Evolutionary conservation across 768 basidiomycete species (phyloP), one percentile per base, ranked within the genome.

Genomic region (Tulasnella sp.): DNA sequence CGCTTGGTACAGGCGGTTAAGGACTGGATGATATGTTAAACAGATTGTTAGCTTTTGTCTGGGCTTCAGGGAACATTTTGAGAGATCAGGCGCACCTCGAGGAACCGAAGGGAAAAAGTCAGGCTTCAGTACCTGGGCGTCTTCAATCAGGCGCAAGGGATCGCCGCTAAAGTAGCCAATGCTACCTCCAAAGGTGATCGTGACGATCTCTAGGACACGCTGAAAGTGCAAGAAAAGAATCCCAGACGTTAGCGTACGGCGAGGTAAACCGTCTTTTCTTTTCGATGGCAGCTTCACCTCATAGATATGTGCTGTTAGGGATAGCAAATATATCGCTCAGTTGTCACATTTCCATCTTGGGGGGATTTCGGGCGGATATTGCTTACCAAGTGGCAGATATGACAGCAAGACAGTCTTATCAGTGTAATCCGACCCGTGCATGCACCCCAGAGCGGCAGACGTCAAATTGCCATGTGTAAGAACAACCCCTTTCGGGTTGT

Each of bases 91-190:
- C 3, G 8, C 44, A 56, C 54, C 54, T 51, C 92, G 84, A 19
- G 91, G 90, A 0, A 93, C 90, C 12, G 84, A 80, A 2, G 86
- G 83, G 73, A 93, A 83, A 67, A 85, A 81, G 63, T 84, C 78
- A 1, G 94, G 94, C 68, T 84, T 84, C 63, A 94, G 75, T 63
- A 85, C 70, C 69, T 88, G 85, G 27, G 85, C 79, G 66, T 99
- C 94, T 65, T 98, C 94, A 11, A 98, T 75, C 25, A 99, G 77
- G n/a, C 85, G 80, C 19, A 89, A 72, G 25, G 85, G 85, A 70
- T 96, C 92, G 49, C 92, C 93, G 19, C 87, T 85, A 67, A 82
- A 90, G 71, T 83, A 94, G 21, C 88, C 91, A 64, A 98, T 82
- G 54, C 72, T 74, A 22, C 83, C 84, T 51, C 89, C 86, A 42